Conservation (phyloP, 2,329 filamentous ascomycete genomes). For the Epichloe gansuensis region DNA sequence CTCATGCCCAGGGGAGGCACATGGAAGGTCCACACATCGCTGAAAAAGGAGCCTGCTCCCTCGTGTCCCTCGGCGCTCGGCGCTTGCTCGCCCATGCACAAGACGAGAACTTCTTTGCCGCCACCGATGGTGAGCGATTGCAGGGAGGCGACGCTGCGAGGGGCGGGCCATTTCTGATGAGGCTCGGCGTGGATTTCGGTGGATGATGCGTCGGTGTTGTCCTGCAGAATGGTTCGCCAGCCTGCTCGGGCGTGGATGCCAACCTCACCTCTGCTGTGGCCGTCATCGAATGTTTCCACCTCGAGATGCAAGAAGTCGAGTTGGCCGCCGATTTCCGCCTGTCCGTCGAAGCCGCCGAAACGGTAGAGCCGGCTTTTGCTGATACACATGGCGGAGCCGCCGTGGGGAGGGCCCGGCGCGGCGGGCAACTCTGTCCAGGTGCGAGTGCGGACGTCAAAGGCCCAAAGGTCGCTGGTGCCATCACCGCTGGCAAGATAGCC, state of each 20-base stretch:
- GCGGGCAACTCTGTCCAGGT: slow-evolving; percentile 56
- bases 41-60: slow-evolving; percentile 39
- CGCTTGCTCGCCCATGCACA: slow-evolving; percentile 45
- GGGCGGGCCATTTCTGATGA: slow-evolving; percentile 33
- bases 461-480: slow-evolving; percentile 59
- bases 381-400: slow-evolving; percentile 55
- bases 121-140: slow-evolving; percentile 44
- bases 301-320: slow-evolving; percentile 53
- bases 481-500: slow-evolving; percentile 54
- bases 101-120: slow-evolving; percentile 48
- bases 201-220: slow-evolving; percentile 19
- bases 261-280: slow-evolving; percentile 33
- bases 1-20: slow-evolving; percentile 42
- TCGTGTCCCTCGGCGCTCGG: slow-evolving; percentile 36
- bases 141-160: slow-evolving; percentile 40
- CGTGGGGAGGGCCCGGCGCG: slow-evolving; percentile 53
- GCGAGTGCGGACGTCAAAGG: slow-evolving; percentile 51
- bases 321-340: slow-evolving; percentile 53
- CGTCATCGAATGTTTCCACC: slow-evolving; percentile 43
- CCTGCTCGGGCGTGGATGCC: slow-evolving; percentile 34
- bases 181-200: slow-evolving; percentile 23
- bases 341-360: slow-evolving; percentile 70
- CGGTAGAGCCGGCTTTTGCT: slow-evolving; percentile 55
- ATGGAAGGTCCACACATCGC: slow-evolving; percentile 53
- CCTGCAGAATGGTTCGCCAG: slow-evolving; percentile 41